These are phyloP conservation scores for Periconia digitata DNA, from an alignment of 2,329 filamentous ascomycete genomes.

Conservation along the genomic window DNA sequence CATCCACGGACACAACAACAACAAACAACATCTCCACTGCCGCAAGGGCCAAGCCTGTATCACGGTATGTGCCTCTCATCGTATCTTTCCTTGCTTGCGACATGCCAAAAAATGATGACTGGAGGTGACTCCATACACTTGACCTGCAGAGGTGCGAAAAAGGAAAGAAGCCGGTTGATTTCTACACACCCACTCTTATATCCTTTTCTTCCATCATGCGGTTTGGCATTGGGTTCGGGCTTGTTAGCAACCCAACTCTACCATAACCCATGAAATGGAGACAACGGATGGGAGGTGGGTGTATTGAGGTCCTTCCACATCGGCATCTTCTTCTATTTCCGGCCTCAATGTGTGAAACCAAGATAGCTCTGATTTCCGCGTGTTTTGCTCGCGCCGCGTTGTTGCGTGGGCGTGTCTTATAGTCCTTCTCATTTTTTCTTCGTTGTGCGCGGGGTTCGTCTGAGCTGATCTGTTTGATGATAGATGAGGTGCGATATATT, in stretches of 20 bases:
- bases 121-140: conserved; percentile 16
- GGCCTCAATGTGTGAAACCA: conserved; percentile 6
- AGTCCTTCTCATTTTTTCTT: too few species aligned
- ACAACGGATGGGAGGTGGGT: background rate
- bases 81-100: too few species aligned
- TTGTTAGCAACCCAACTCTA: too few species aligned
- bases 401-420: background rate
- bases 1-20: too few species aligned
- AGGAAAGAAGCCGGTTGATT: background rate
- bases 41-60: too few species aligned
- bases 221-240: background rate
- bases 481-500: too few species aligned
- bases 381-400: background rate
- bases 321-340: background rate
- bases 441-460: too few species aligned
- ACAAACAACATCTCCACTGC: too few species aligned
- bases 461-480: too few species aligned
- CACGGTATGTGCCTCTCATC: too few species aligned
- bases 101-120: too few species aligned
- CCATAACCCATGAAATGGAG: too few species aligned
- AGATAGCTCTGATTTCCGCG: conserved; percentile 9
- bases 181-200: background rate
- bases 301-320: background rate
- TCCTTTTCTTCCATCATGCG: conserved; percentile 4
- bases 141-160: conserved; percentile 10